These are phyloP conservation scores for Aspergillus flavus DNA, from an alignment of 2,329 filamentous ascomycete genomes.

Conservation along the genomic window DNA sequence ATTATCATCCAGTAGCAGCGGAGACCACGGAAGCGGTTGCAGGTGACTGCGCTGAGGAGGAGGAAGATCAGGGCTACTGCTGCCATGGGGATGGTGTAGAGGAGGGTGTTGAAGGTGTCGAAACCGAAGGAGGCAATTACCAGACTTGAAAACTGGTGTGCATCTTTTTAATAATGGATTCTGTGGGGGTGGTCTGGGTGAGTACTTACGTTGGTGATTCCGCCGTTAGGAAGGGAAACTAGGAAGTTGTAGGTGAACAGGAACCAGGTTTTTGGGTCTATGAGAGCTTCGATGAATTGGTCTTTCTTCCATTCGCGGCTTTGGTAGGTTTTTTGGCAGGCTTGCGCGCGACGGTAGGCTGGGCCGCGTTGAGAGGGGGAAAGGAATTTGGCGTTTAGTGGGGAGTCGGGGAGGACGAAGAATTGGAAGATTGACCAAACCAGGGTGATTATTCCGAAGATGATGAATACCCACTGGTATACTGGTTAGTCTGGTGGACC, in stretches of 20 bases:
- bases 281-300: constrained; percentile 37
- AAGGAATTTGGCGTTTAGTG: constrained; percentile 14
- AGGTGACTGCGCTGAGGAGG: constrained; percentile 6
- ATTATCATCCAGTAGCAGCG: constrained; percentile 14
- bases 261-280: constrained; percentile 36
- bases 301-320: constrained; percentile 13
- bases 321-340: constrained; percentile 7
- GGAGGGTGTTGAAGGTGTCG: constrained; percentile 20
- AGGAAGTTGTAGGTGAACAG: constrained; percentile 31
- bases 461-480: constrained; percentile 9
- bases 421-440: constrained; percentile 11
- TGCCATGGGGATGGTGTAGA: constrained; percentile 16
- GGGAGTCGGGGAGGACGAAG: constrained; percentile 16
- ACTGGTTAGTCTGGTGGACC: background rate
- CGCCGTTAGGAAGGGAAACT: constrained; percentile 33
- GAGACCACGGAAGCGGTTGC: constrained; percentile 10
- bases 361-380: constrained; percentile 12
- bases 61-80: constrained; percentile 15
- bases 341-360: constrained; percentile 9
- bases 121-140: constrained; percentile 23
- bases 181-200: background rate
- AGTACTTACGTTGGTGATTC: constrained; percentile 21
- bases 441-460: constrained; percentile 20
- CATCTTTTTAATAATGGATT: background rate
- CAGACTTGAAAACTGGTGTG: constrained; percentile 19